Evolutionary conservation across 176 grass and related monocot species (phyloP).

Genomic region (Saccharum officinarum): DNA sequence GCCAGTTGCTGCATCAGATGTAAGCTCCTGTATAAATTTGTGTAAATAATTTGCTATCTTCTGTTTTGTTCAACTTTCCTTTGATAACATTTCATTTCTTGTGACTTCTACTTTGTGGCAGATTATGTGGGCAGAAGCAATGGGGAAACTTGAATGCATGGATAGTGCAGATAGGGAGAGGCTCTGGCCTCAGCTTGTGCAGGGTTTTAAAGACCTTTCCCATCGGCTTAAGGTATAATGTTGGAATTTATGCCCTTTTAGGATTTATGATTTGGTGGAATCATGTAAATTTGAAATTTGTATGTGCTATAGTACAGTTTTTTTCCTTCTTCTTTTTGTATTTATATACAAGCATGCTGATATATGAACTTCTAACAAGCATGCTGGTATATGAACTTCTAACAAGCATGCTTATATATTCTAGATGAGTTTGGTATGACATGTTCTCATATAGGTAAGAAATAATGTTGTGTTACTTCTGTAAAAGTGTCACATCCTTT

Average conservation of each 20-base stretch:
- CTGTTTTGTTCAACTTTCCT: slow-evolving; percentile 17
- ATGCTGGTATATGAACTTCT: not conserved
- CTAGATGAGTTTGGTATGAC: not conserved
- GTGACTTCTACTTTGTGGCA: slow-evolving; percentile 27
- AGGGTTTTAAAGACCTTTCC: slow-evolving; percentile 94
- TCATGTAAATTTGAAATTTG: not conserved
- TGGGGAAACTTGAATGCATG: slow-evolving; percentile 97
- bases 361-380: not conserved
- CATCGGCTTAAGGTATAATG: slow-evolving; percentile 76
- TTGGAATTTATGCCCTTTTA: not conserved
- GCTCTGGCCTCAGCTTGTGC: slow-evolving; percentile 97
- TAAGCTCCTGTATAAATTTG: slow-evolving; percentile 34
- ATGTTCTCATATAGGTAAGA: slow-evolving; percentile 5
- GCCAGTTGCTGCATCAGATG: slow-evolving; percentile 88
- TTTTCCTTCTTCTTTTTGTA: not conserved
- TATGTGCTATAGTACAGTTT: not conserved
- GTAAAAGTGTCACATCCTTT: not conserved
- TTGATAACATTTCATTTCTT: not conserved
- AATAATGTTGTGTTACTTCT: not conserved
- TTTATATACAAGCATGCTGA: not conserved
- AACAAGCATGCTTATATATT: not conserved
- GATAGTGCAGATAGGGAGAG: slow-evolving; percentile 84
- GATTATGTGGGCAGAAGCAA: slow-evolving; percentile 98
- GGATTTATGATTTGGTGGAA: not conserved
- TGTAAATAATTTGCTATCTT: slow-evolving; percentile 17